Percentiles rank a stretch among this genome's conserved stretches.
Conservation (phyloP, 2,329 filamentous ascomycete genomes). For the Ceratocystis smalleyi region DNA sequence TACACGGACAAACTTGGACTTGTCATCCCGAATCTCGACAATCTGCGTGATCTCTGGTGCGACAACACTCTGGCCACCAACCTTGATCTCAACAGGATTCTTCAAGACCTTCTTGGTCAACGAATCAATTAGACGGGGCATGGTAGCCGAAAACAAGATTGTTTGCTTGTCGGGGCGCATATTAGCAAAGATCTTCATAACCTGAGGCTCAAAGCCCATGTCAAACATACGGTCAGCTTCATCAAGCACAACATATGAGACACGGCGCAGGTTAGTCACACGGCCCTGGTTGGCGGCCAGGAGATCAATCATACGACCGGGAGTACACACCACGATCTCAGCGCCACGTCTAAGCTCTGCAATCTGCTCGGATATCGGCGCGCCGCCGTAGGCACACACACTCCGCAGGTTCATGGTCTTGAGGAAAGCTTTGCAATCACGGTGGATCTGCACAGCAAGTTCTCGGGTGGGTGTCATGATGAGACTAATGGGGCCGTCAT, state of each 20-base stretch:
- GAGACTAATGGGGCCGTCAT: slow-evolving; percentile 74
- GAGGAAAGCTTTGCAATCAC: slow-evolving; percentile 86
- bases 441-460: slow-evolving; percentile 81
- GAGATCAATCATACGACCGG: slow-evolving; percentile 89
- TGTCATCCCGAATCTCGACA: slow-evolving; percentile 72
- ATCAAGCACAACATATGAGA: slow-evolving; percentile 89
- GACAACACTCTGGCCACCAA: slow-evolving; percentile 74
- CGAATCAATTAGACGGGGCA: slow-evolving; percentile 83
- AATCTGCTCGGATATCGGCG: slow-evolving; percentile 94
- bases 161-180: slow-evolving; percentile 86
- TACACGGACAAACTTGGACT: slow-evolving; percentile 67
- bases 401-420: slow-evolving; percentile 72
- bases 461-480: slow-evolving; percentile 93
- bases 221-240: slow-evolving; percentile 99
- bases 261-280: slow-evolving; percentile 75
- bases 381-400: slow-evolving; percentile 86
- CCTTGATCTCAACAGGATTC: slow-evolving; percentile 77
- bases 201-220: slow-evolving; percentile 97
- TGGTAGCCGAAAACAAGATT: slow-evolving; percentile 90
- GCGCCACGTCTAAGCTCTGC: slow-evolving; percentile 89
- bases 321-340: slow-evolving; percentile 88
- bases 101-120: slow-evolving; percentile 76
- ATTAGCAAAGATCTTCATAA: slow-evolving; percentile 89
- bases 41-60: slow-evolving; percentile 88
- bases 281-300: slow-evolving; percentile 85